Evolutionary conservation across 2,329 filamentous ascomycete species (phyloP).

Genomic region (Aspergillus fructus): DNA sequence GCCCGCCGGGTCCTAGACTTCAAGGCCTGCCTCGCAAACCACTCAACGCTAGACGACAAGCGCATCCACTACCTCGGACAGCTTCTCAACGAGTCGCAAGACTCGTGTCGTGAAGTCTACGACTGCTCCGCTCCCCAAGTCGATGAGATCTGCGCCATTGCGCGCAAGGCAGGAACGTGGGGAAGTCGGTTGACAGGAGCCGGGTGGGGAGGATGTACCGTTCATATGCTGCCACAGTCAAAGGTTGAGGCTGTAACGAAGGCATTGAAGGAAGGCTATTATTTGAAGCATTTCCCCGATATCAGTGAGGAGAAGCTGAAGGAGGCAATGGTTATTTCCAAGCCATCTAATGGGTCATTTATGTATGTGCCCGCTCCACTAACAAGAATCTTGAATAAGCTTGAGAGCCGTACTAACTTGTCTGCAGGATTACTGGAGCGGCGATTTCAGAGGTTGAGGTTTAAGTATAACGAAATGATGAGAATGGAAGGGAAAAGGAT

Average conservation of each 20-base stretch:
- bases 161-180: slow-evolving; percentile 73
- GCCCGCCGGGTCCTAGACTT: slow-evolving; percentile 83
- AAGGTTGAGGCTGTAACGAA: slow-evolving; percentile 75
- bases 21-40: slow-evolving; percentile 66
- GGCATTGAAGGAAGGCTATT: slow-evolving; percentile 81
- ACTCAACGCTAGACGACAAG: slow-evolving; percentile 60
- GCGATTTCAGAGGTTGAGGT: slow-evolving; percentile 36
- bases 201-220: slow-evolving; percentile 94
- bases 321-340: slow-evolving; percentile 82
- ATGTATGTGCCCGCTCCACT: slow-evolving; percentile 30
- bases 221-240: slow-evolving; percentile 84
- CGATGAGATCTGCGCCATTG: slow-evolving; percentile 83
- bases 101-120: slow-evolving; percentile 80
- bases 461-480: slow-evolving; percentile 9
- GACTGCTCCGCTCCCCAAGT: slow-evolving; percentile 91
- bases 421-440: slow-evolving; percentile 35
- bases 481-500: neutral
- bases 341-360: slow-evolving; percentile 58
- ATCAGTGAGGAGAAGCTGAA: slow-evolving; percentile 71
- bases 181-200: slow-evolving; percentile 87
- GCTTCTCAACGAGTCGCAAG: slow-evolving; percentile 86
- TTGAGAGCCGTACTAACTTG: slow-evolving; percentile 15
- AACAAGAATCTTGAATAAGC: neutral
- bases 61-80: slow-evolving; percentile 72
- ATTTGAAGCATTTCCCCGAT: slow-evolving; percentile 66